A percentile compares a stretch with the other conserved stretches of the same genome.
phyloP scores from a whole-genome alignment of 1,139 yeast species.

The Geotrichum europaeum region DNA sequence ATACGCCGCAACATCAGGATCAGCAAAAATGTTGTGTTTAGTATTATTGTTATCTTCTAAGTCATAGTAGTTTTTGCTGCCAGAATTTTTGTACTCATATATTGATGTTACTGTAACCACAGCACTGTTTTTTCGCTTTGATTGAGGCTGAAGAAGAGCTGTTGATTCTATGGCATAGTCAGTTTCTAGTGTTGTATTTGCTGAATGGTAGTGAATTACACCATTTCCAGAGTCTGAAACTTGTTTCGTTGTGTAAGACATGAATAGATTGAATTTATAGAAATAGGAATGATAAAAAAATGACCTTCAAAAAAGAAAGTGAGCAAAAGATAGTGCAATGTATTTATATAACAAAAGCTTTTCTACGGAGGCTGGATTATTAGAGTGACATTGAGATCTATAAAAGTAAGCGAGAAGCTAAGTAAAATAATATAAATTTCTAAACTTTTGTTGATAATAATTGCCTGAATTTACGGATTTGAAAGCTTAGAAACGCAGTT shows the following conservation, averaged over 20 bases:
- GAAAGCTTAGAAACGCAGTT: too few species aligned
- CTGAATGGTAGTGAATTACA: background rate
- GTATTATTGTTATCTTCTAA: background rate
- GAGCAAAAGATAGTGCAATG: background rate
- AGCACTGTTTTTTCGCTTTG: background rate
- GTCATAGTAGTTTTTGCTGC: background rate
- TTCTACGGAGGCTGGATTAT: too few species aligned
- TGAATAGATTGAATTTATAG: background rate
- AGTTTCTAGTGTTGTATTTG: background rate
- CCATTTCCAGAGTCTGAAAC: background rate
- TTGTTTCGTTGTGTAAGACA: background rate
- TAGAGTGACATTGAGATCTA: too few species aligned
- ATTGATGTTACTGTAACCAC: background rate
- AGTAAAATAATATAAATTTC: too few species aligned
- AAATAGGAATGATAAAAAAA: background rate
- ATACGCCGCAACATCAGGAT: slow-evolving; percentile 41
- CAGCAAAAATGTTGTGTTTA: slow-evolving; percentile 25
- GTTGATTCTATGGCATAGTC: background rate
- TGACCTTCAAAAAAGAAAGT: background rate
- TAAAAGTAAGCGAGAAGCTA: too few species aligned
- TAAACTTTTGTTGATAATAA: too few species aligned
- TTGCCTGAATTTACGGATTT: too few species aligned
- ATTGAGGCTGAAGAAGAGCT: background rate
- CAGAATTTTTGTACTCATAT: background rate
- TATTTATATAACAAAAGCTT: background rate